Evolutionary conservation across 176 grass and related monocot species (phyloP).

Genomic region (Aegilops umbellulata): DNA sequence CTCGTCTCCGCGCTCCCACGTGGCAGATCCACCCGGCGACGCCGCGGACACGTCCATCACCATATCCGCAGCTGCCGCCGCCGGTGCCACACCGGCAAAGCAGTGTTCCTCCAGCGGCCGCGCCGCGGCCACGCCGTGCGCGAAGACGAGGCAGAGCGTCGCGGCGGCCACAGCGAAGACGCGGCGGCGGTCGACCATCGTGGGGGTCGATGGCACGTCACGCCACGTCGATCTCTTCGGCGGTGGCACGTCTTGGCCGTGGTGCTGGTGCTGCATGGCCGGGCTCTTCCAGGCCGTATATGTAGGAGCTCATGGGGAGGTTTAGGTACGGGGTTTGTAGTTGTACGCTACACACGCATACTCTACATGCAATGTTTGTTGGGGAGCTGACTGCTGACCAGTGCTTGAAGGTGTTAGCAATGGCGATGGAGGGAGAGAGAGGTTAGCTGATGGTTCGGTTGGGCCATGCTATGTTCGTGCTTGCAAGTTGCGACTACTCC

Average conservation of each 20-base stretch:
- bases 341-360: background rate
- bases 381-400: slow-evolving; percentile 12
- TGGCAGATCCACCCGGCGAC: background rate
- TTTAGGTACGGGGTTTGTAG: slow-evolving; percentile 35
- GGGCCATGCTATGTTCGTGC: slow-evolving; percentile 29
- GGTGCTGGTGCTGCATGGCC: background rate
- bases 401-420: background rate
- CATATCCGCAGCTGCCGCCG: background rate
- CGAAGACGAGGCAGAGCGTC: background rate
- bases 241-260: background rate
- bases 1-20: background rate
- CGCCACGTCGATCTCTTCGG: background rate
- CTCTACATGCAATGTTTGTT: no score
- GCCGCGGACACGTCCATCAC: slow-evolving; percentile 14
- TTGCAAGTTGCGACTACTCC: no score
- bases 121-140: background rate
- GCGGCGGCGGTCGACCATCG: background rate
- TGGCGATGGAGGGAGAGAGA: background rate
- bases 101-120: background rate
- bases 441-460: slow-evolving; percentile 16
- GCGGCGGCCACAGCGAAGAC: background rate
- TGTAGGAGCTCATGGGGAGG: background rate
- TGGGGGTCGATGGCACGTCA: background rate
- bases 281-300: background rate
- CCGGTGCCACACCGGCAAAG: background rate